Conservation (phyloP, 306 rosid species). For the Inga laurina region DNA sequence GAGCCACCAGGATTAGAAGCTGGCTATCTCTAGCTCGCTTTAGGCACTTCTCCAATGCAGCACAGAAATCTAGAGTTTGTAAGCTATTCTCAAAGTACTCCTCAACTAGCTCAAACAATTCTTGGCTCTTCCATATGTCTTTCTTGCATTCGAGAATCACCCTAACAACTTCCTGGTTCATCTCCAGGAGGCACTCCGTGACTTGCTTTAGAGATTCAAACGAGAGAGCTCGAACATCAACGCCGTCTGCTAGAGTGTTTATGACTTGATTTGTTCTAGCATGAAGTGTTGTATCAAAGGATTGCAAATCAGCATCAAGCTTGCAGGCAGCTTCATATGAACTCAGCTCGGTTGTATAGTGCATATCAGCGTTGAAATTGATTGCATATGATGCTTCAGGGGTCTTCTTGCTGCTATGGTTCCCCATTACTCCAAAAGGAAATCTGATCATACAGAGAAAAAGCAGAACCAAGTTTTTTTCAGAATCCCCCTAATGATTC, state of each 20-base stretch:
- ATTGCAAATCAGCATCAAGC: constrained; percentile 68
- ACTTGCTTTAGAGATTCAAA: constrained; percentile 78
- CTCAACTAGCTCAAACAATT: constrained; percentile 82
- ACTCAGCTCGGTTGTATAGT: constrained; percentile 64
- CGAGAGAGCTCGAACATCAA: constrained; percentile 83
- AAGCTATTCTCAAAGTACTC: constrained; percentile 93
- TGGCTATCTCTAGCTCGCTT: constrained; percentile 79
- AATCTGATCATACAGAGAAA: constrained; percentile 28
- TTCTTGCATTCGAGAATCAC: constrained; percentile 91
- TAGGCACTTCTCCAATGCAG: constrained; percentile 80
- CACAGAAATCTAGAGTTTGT: constrained; percentile 84
- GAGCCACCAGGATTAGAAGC: constrained; percentile 73
- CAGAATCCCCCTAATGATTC: constrained; percentile 23
- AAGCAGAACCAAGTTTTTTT: constrained; percentile 38
- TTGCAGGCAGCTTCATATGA: constrained; percentile 86
- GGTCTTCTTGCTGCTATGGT: constrained; percentile 72
- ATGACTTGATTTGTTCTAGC: constrained; percentile 79
- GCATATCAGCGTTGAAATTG: constrained; percentile 43
- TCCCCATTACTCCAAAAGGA: constrained; percentile 63
- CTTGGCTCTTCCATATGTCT: constrained; percentile 91
- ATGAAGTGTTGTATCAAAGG: constrained; percentile 73
- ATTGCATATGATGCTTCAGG: constrained; percentile 49
- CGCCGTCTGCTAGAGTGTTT: constrained; percentile 75
- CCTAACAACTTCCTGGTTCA: constrained; percentile 94
- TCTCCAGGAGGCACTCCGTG: constrained; percentile 83